Conservation (phyloP, 306 rosid genomes). For the Cicer judaicum region DNA sequence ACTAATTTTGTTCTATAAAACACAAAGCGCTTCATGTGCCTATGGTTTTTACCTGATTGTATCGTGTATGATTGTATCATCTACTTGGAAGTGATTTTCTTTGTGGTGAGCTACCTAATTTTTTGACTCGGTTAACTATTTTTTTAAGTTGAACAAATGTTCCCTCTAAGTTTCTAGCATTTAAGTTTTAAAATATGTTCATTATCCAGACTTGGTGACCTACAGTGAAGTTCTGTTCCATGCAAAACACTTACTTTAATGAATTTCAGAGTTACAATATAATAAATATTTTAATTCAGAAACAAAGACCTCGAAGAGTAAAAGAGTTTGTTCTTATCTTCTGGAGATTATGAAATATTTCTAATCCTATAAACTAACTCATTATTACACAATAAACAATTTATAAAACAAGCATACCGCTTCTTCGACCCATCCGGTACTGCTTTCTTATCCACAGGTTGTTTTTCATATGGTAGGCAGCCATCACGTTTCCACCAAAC, state of each 20-base stretch:
- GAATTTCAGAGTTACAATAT: background rate
- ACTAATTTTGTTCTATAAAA: conserved; percentile 6
- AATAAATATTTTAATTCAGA: conserved; percentile 28
- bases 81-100: background rate
- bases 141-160: background rate
- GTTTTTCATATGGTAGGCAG: conserved; percentile 92
- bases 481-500: conserved; percentile 99
- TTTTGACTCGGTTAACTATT: background rate
- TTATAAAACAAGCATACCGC: conserved; percentile 61
- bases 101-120: background rate
- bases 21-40: background rate
- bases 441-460: conserved; percentile 71
- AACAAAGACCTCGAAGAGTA: conserved; percentile 11
- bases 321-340: conserved; percentile 6
- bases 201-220: background rate
- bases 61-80: background rate
- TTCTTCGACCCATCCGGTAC: conserved; percentile 76
- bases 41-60: conserved; percentile 11
- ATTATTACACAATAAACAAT: conserved; percentile 5
- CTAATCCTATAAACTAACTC: conserved; percentile 12
- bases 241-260: background rate
- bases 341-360: conserved; percentile 26
- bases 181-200: conserved; percentile 3
- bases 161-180: background rate
- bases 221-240: background rate